Evolutionary conservation across 208 protist genomes (phyloP), one percentile per base, ranked within the genome.

Genomic region (Wallacemonas sp.): DNA sequence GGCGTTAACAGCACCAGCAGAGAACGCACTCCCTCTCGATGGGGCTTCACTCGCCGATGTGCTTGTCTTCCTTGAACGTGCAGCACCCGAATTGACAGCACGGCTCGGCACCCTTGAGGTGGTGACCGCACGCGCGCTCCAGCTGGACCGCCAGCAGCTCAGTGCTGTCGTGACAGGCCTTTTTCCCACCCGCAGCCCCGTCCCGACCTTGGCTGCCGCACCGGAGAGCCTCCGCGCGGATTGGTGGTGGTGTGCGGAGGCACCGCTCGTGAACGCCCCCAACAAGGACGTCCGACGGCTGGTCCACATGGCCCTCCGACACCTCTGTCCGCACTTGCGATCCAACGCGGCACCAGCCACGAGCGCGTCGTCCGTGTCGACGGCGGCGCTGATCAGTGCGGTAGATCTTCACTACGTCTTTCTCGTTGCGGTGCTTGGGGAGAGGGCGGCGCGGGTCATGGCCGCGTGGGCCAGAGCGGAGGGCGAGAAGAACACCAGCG

Each of bases 391-490:
- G 0, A 33, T 70, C 27, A 72, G 55, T 12, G 68, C 68, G 12
- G 63, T 80, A 14, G 74, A 87, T 32, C 16, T 55, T 24, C 74
- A 79, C 36, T 85, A 77, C 52, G 61, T 86, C 11, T 46, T 86
- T 3, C 62, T 88, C 36, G 56, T 68, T 16, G 63, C 71, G 16
- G 65, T 78, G 2, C 55, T 87, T 0, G 81, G 76, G 8, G 44
- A 56, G 2, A 23, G 47, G 24, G 76, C 68, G 4, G 81, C 79
- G 36, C 68, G 68, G 16, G 47, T 57, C 30, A 56, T 91, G 23
- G 72, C 73, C 17, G 27, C 30, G 19, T 91, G 81, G 81, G 60
- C 65, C 14, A n/a, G 17, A 8, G 19, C 38, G 52, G 52, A 58
- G 6, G 52, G 52, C 52, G 52, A 58, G 19, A 6, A 41, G 6